Evolutionary conservation across 2,329 filamentous ascomycete genomes (phyloP).

Genomic region (Xylaria sp.): DNA sequence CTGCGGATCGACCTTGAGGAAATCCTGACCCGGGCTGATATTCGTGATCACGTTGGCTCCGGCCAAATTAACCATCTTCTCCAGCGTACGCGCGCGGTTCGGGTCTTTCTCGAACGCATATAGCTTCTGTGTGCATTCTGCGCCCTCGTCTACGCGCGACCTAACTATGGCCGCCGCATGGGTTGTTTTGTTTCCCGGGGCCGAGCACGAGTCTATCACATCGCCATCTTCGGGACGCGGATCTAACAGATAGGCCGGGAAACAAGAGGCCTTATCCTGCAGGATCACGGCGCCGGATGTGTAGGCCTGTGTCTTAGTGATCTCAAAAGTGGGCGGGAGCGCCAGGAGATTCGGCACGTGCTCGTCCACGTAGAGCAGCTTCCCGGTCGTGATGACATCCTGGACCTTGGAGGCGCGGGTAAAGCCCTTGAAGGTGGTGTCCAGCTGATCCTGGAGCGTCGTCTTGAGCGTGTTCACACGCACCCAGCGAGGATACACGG

Average conservation of each 20-base stretch:
- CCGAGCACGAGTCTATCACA: constrained; percentile 87
- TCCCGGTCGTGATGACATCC: constrained; percentile 48
- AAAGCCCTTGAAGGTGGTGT: constrained; percentile 65
- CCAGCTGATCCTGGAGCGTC: constrained; percentile 65
- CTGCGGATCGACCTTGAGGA: constrained; percentile 66
- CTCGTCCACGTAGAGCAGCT: constrained; percentile 64
- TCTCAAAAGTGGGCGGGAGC: constrained; percentile 63
- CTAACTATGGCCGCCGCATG: constrained; percentile 74
- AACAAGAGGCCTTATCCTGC: constrained; percentile 96
- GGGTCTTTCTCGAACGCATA: constrained; percentile 76
- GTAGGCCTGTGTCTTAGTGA: constrained; percentile 71
- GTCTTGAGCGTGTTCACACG: constrained; percentile 76
- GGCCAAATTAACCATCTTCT: constrained; percentile 77
- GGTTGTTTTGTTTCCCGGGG: constrained; percentile 96
- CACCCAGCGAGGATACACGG: constrained; percentile 78
- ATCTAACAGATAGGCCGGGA: constrained; percentile 83
- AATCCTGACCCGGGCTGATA: constrained; percentile 73
- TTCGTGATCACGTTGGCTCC: constrained; percentile 62
- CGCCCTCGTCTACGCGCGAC: constrained; percentile 36
- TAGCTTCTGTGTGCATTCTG: constrained; percentile 43
- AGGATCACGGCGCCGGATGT: constrained; percentile 72
- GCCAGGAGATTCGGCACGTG: constrained; percentile 82
- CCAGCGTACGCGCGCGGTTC: constrained; percentile 65
- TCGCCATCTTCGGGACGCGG: constrained; percentile 63
- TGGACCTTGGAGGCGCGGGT: constrained; percentile 49